phyloP scores from a whole-genome alignment of 2,329 filamentous ascomycete genomes.

The Trichocomaceae sp. region DNA sequence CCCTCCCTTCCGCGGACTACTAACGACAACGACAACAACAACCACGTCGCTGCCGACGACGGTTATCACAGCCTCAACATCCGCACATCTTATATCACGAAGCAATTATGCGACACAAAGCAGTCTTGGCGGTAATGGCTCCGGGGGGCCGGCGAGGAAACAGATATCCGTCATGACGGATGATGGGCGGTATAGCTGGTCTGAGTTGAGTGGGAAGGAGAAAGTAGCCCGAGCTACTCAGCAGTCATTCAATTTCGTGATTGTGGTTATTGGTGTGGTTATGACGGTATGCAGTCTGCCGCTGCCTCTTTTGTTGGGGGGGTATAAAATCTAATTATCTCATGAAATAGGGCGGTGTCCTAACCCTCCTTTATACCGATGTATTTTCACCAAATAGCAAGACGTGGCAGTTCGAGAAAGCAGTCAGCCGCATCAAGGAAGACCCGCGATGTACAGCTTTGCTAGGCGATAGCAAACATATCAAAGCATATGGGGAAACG shows the following conservation, averaged over 20 bases:
- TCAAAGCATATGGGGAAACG: conserved; percentile 73
- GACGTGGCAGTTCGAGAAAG: conserved; percentile 80
- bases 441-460: conserved; percentile 65
- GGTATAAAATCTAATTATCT: background rate
- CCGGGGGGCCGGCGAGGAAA: conserved; percentile 51
- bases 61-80: conserved; percentile 2
- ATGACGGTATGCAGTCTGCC: conserved; percentile 56
- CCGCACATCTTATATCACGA: conserved; percentile 28
- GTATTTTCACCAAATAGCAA: conserved; percentile 81
- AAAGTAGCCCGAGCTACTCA: conserved; percentile 81
- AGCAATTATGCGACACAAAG: conserved; percentile 54
- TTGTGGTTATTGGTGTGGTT: conserved; percentile 67
- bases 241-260: conserved; percentile 78
- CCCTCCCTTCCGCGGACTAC: conserved; percentile 6
- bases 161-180: conserved; percentile 80
- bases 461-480: conserved; percentile 67
- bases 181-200: conserved; percentile 75
- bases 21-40: background rate
- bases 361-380: conserved; percentile 70
- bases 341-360: conserved; percentile 59
- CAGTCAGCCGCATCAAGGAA: conserved; percentile 69
- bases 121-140: conserved; percentile 31
- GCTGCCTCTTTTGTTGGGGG: background rate
- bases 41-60: background rate
- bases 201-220: conserved; percentile 64